A percentile compares a stretch with the other conserved stretches of the same genome.
phyloP scores from a whole-genome alignment of 345 rosid genomes.

The Populus nigra region DNA sequence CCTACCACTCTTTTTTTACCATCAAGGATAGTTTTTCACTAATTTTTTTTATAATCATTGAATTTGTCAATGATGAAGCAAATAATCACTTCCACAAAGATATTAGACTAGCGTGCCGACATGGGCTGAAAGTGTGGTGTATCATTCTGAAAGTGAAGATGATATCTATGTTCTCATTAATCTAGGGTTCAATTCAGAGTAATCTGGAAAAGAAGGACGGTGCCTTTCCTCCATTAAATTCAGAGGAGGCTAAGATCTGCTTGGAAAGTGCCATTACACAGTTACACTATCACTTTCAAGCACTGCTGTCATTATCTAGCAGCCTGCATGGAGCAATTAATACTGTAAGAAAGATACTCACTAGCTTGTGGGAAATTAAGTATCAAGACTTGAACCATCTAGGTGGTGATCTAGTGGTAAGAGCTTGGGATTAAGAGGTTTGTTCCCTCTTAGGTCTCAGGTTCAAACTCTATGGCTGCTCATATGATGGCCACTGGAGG shows the following conservation, averaged over 20 bases:
- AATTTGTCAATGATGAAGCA: not conserved
- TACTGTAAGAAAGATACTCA: not conserved
- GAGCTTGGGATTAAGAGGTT: too few species aligned
- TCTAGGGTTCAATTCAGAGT: constrained; percentile 4
- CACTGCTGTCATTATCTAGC: constrained; percentile 3
- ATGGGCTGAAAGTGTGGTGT: not conserved
- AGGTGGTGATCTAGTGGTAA: too few species aligned
- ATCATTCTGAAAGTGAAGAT: constrained; percentile 7
- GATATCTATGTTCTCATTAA: constrained; percentile 7
- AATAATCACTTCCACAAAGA: not conserved
- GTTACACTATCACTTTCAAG: constrained; percentile 16
- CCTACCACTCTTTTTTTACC: not conserved
- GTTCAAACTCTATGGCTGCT: too few species aligned
- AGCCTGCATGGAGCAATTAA: not conserved
- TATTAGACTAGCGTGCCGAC: constrained; percentile 11
- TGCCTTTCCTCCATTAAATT: constrained; percentile 15
- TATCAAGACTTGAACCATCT: not conserved
- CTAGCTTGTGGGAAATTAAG: not conserved
- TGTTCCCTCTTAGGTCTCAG: too few species aligned
- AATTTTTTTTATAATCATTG: not conserved
- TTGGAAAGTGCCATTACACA: constrained; percentile 10
- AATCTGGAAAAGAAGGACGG: not conserved
- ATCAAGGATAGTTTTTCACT: constrained; percentile 10
- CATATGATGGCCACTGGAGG: too few species aligned
- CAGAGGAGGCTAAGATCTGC: constrained; percentile 17